Evolutionary conservation across 1,284 basidiomycete species (phyloP).

Genomic region (Erythrobasidium hasegawianum): DNA sequence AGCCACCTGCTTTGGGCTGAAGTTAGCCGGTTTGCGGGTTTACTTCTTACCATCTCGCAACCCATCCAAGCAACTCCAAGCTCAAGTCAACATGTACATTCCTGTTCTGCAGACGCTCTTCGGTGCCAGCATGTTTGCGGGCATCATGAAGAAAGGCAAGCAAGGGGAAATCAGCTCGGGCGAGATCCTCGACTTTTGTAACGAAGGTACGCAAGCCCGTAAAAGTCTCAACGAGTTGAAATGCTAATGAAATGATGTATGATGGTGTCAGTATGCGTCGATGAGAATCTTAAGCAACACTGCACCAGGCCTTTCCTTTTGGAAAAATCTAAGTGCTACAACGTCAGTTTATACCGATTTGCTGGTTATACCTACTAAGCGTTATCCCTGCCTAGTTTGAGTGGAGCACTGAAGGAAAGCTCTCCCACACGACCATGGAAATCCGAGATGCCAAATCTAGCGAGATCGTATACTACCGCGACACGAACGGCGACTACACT

Average conservation of each 20-base stretch:
- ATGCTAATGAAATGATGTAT: too few species aligned
- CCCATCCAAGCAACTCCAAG: not conserved
- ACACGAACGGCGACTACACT: conserved; percentile 50
- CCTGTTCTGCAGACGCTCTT: conserved; percentile 30
- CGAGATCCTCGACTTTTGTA: conserved; percentile 48
- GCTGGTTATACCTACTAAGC: not conserved
- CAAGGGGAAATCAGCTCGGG: conserved; percentile 41
- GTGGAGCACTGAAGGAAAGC: conserved; percentile 49
- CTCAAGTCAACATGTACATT: conserved; percentile 23
- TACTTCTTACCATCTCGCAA: not conserved
- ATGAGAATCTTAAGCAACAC: conserved; percentile 47
- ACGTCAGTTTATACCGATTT: conserved; percentile 20
- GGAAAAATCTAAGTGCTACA: conserved; percentile 48
- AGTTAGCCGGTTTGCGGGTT: not conserved
- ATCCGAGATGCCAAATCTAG: conserved; percentile 48
- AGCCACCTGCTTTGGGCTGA: not conserved
- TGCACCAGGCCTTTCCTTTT: conserved; percentile 51
- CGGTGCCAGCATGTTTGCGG: conserved; percentile 12
- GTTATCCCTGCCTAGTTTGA: conserved; percentile 38
- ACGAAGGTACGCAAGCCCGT: not conserved
- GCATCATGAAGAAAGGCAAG: conserved; percentile 20
- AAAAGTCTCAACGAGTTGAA: not conserved
- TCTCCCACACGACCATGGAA: conserved; percentile 51
- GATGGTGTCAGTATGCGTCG: too few species aligned
- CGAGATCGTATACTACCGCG: conserved; percentile 50